These are phyloP conservation scores for Mortierella sp. DNA, from an alignment of 371 early-diverging fungal genomes.

Conservation along the genomic window DNA sequence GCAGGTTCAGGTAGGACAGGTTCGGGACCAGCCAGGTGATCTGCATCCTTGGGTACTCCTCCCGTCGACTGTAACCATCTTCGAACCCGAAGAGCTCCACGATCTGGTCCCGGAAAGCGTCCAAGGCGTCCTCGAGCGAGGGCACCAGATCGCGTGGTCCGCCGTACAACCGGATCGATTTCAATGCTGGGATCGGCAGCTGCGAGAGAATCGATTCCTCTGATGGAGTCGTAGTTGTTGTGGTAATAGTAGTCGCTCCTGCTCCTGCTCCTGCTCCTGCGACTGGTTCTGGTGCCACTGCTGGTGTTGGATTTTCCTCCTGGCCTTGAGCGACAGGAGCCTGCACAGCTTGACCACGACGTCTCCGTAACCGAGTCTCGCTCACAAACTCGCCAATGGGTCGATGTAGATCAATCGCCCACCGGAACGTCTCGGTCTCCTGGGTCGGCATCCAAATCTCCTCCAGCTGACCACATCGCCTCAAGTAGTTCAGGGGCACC, in stretches of 20 bases:
- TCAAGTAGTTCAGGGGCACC: constrained; percentile 9
- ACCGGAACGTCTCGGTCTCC: constrained; percentile 15
- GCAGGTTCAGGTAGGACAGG: constrained; percentile 22
- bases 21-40: constrained; percentile 25
- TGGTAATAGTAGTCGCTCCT: too few relatives aligned
- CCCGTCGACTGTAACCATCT: constrained; percentile 22
- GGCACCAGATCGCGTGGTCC: constrained; percentile 25
- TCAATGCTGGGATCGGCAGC: constrained; percentile 8
- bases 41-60: constrained; percentile 19
- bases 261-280: too few relatives aligned
- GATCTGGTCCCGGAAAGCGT: constrained; percentile 46
- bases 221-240: background rate
- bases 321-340: background rate
- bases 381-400: constrained; percentile 20
- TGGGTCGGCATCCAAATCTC: constrained; percentile 35
- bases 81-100: constrained; percentile 30
- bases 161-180: constrained; percentile 27
- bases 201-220: background rate
- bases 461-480: constrained; percentile 17
- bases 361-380: background rate
- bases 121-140: constrained; percentile 34
- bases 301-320: background rate
- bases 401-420: constrained; percentile 29
- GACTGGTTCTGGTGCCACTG: too few relatives aligned
- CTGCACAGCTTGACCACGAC: background rate